Percentiles rank a stretch among this genome's conserved stretches.
Evolutionary conservation across 1,284 basidiomycete genomes (phyloP).

Genomic region (Afroboletus lepidellus): DNA sequence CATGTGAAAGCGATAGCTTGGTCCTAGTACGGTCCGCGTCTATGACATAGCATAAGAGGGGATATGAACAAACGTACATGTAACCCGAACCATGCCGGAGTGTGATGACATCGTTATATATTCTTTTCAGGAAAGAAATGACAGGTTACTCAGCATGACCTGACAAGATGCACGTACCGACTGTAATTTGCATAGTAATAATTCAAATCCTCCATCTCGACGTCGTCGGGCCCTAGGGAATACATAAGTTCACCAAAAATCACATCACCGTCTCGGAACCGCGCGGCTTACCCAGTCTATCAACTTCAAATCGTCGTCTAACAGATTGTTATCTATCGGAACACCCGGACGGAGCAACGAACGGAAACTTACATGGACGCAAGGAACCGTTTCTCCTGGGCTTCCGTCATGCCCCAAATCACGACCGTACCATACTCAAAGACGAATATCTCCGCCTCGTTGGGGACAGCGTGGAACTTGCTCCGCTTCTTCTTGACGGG

Average conservation of each 20-base stretch:
- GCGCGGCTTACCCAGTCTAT: conserved; percentile 65
- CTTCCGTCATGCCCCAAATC: conserved; percentile 95
- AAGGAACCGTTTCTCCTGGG: conserved; percentile 86
- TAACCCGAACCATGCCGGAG: conserved; percentile 92
- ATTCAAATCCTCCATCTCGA: conserved; percentile 96
- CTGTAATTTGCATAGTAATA: conserved; percentile 98
- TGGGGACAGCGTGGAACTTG: conserved; percentile 63
- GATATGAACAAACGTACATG: conserved; percentile 60
- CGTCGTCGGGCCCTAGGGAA: conserved; percentile 65
- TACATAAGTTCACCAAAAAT: conserved; percentile 8
- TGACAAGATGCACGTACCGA: conserved; percentile 53
- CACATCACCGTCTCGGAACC: conserved; percentile 2
- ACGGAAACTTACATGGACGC: conserved; percentile 74
- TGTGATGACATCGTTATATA: conserved; percentile 98
- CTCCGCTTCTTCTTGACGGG: conserved; percentile 48
- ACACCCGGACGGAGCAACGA: conserved; percentile 1
- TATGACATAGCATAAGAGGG: conserved; percentile 17
- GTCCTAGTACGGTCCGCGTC: conserved; percentile 58
- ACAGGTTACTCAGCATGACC: conserved; percentile 7
- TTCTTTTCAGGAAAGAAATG: conserved; percentile 47
- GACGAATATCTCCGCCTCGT: conserved; percentile 87
- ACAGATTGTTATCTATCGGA: conserved; percentile 11
- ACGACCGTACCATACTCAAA: conserved; percentile 95
- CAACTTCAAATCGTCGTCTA: conserved; percentile 91
- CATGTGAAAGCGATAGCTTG: conserved; percentile 92